phyloP scores from a whole-genome alignment of 2,329 filamentous ascomycete genomes.

The Aotearoamyces nothofagi region DNA sequence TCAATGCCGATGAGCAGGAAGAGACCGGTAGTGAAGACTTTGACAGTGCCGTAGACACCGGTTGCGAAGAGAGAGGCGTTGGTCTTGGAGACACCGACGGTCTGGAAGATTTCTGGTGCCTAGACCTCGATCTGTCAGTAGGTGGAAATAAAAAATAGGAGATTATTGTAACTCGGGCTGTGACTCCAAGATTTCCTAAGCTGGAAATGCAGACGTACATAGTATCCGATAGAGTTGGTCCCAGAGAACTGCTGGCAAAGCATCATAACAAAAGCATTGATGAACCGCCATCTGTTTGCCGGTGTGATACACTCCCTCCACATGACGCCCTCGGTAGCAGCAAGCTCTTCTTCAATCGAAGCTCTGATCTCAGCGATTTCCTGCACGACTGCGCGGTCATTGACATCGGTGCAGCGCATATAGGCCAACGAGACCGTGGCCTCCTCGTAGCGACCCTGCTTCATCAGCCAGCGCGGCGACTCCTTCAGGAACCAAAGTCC shows the following conservation, averaged over 20 bases:
- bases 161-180: too few species aligned
- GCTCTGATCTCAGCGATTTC: constrained; percentile 51
- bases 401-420: constrained; percentile 42
- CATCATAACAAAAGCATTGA: constrained; percentile 24
- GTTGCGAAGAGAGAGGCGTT: constrained; percentile 50
- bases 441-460: constrained; percentile 42
- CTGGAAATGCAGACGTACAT: too few species aligned
- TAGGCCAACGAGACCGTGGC: constrained; percentile 37
- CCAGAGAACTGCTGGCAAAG: constrained; percentile 24
- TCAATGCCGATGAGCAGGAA: constrained; percentile 34
- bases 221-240: background rate
- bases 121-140: too few species aligned
- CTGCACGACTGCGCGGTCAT: constrained; percentile 35
- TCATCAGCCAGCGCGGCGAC: constrained; percentile 57
- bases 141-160: too few species aligned
- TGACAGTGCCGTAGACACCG: constrained; percentile 57
- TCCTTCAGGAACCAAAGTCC: constrained; percentile 54
- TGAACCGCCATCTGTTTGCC: constrained; percentile 29
- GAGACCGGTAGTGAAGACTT: constrained; percentile 42
- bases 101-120: constrained; percentile 40
- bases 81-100: constrained; percentile 42
- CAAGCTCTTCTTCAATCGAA: constrained; percentile 54
- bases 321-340: constrained; percentile 48
- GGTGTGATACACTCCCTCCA: constrained; percentile 30
- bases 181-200: too few species aligned